phyloP scores from a whole-genome alignment of 192 early-diverging fungal genomes.

The Jimgerdemannia flammicorona region DNA sequence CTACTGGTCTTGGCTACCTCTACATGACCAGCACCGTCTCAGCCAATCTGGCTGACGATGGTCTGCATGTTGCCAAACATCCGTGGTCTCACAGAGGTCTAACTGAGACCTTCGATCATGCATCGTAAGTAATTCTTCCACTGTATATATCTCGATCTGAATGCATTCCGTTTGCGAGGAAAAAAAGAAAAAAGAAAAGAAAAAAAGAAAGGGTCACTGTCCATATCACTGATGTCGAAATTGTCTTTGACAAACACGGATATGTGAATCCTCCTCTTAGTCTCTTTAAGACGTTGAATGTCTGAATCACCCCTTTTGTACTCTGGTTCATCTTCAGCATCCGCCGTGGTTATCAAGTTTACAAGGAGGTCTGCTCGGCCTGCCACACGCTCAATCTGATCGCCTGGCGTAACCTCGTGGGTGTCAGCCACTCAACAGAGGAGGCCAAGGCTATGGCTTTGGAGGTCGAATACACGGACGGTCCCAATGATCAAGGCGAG shows the following conservation, averaged over 20 bases:
- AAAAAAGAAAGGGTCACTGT: too few species aligned
- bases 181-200: slow-evolving; percentile 5
- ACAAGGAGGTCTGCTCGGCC: slow-evolving; percentile 95
- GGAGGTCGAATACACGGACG: slow-evolving; percentile 89
- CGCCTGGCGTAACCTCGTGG: slow-evolving; percentile 94
- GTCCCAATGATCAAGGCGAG: slow-evolving; percentile 87
- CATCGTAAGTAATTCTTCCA: slow-evolving; percentile 48
- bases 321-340: slow-evolving; percentile 57
- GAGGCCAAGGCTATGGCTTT: slow-evolving; percentile 94
- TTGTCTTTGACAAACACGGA: not conserved
- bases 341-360: slow-evolving; percentile 98
- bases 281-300: not conserved
- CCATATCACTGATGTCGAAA: too few species aligned
- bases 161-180: not conserved
- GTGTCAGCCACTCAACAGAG: slow-evolving; percentile 86
- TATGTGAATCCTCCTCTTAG: not conserved
- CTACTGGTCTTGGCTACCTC: slow-evolving; percentile 45
- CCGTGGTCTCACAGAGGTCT: slow-evolving; percentile 85
- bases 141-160: not conserved
- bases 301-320: not conserved
- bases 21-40: slow-evolving; percentile 52
- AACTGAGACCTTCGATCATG: slow-evolving; percentile 90
- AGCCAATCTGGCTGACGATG: slow-evolving; percentile 87
- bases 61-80: slow-evolving; percentile 85
- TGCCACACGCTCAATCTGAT: slow-evolving; percentile 96